These are phyloP conservation scores for Acacia melanoxylon DNA, from an alignment of 306 rosid species.

Conservation along the genomic window DNA sequence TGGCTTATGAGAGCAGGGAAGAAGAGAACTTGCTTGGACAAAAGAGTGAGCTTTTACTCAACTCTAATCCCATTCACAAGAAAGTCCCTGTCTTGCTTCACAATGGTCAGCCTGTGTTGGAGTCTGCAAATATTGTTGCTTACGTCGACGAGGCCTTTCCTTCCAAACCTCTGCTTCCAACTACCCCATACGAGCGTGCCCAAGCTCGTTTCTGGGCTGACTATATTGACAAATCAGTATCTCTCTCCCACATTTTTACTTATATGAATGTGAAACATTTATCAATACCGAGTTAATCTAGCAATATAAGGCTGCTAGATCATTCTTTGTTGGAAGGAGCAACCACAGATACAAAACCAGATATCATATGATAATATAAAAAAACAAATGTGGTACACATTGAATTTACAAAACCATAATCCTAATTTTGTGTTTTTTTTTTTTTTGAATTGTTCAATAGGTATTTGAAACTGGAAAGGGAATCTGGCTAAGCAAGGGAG, in stretches of 20 bases:
- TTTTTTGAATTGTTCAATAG: conserved; percentile 30
- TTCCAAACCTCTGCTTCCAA: conserved; percentile 56
- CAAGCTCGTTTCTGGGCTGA: conserved; percentile 71
- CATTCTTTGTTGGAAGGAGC: too few species aligned
- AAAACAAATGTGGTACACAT: too few species aligned
- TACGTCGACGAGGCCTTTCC: conserved; percentile 64
- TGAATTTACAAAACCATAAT: background rate
- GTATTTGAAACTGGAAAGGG: conserved; percentile 46
- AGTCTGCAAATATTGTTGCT: conserved; percentile 47
- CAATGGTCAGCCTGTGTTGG: conserved; percentile 48
- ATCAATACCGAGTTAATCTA: accelerated
- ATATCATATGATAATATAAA: too few species aligned
- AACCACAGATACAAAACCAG: too few species aligned
- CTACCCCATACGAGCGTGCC: conserved; percentile 49
- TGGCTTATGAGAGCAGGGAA: conserved; percentile 34
- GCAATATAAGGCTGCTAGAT: too few species aligned
- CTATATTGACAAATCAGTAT: conserved; percentile 66
- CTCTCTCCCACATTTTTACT: background rate
- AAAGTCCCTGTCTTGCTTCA: conserved; percentile 72
- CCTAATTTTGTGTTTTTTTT: background rate
- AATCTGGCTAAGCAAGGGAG: conserved; percentile 62
- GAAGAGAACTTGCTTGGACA: conserved; percentile 65
- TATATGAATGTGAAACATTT: too few species aligned
- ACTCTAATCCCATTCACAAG: conserved; percentile 60
- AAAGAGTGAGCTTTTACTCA: conserved; percentile 63